A percentile compares a stretch with the other conserved stretches of the same genome.
These are phyloP conservation scores for Halophytophthora batemanensis DNA, from an alignment of 352 stramenopile species.

Conservation along the genomic window DNA sequence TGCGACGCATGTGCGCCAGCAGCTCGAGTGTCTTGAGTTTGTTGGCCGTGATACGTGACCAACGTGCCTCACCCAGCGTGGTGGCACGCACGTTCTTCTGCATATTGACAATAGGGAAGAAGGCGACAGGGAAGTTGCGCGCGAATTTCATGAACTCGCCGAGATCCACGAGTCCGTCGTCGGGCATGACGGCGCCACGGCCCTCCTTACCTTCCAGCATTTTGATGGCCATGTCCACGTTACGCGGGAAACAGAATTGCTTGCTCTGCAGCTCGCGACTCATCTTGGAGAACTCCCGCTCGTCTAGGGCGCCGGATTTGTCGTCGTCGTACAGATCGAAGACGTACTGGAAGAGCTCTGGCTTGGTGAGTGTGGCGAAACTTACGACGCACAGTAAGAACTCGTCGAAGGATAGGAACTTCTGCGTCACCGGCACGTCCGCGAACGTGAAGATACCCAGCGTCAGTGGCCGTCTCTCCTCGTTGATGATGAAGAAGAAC, in stretches of 20 bases:
- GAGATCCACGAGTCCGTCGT: slow-evolving; percentile 45
- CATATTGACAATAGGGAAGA: slow-evolving; percentile 58
- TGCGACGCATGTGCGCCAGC: slow-evolving; percentile 57
- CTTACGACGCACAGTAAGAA: slow-evolving; percentile 53
- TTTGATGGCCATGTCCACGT: slow-evolving; percentile 51
- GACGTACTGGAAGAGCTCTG: slow-evolving; percentile 64
- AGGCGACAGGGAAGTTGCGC: slow-evolving; percentile 44
- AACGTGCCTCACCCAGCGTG: slow-evolving; percentile 40
- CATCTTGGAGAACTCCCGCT: slow-evolving; percentile 60
- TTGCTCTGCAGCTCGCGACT: slow-evolving; percentile 63
- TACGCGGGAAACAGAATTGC: slow-evolving; percentile 64
- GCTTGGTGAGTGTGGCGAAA: slow-evolving; percentile 60
- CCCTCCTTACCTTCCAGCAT: slow-evolving; percentile 43
- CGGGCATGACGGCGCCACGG: slow-evolving; percentile 12
- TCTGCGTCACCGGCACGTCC: slow-evolving; percentile 33
- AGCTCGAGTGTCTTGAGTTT: slow-evolving; percentile 55
- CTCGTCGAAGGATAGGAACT: slow-evolving; percentile 67
- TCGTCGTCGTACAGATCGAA: slow-evolving; percentile 74
- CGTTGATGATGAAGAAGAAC: slow-evolving; percentile 73
- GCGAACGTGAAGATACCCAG: slow-evolving; percentile 50
- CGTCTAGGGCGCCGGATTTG: slow-evolving; percentile 50
- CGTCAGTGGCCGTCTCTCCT: slow-evolving; percentile 50
- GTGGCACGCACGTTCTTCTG: slow-evolving; percentile 45
- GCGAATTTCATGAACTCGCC: slow-evolving; percentile 54
- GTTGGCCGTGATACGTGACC: slow-evolving; percentile 37